Percentiles rank a stretch among this genome's conserved stretches.
Evolutionary conservation across 768 basidiomycete species (phyloP).

Genomic region (Boletus sp.): DNA sequence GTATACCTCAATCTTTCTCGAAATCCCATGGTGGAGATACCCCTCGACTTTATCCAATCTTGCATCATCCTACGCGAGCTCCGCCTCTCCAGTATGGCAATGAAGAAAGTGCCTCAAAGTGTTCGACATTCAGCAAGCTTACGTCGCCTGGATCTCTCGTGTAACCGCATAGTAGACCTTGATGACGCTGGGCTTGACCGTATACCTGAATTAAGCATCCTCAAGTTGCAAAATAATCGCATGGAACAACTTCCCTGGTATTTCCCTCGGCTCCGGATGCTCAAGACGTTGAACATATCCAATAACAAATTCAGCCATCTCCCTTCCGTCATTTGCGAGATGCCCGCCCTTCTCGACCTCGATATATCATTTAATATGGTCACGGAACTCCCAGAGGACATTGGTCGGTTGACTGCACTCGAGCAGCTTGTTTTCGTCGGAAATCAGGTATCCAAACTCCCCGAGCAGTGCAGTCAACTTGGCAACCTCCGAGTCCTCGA

Average conservation of each 20-base stretch:
- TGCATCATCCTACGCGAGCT: slow-evolving; percentile 83
- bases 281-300: slow-evolving; percentile 85
- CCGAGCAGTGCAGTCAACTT: slow-evolving; percentile 55
- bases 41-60: slow-evolving; percentile 91
- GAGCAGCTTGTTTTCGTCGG: slow-evolving; percentile 80
- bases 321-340: slow-evolving; percentile 70
- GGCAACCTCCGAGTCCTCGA: slow-evolving; percentile 68
- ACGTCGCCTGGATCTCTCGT: slow-evolving; percentile 81
- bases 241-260: slow-evolving; percentile 83
- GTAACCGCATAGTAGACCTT: slow-evolving; percentile 86
- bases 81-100: slow-evolving; percentile 84
- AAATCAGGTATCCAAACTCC: slow-evolving; percentile 74
- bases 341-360: slow-evolving; percentile 74
- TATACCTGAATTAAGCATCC: slow-evolving; percentile 61
- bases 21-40: slow-evolving; percentile 95
- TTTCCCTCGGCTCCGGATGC: slow-evolving; percentile 67
- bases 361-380: slow-evolving; percentile 96
- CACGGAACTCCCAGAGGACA: slow-evolving; percentile 71
- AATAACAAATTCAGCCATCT: slow-evolving; percentile 88
- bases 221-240: slow-evolving; percentile 88
- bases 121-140: slow-evolving; percentile 73
- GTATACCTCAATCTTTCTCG: slow-evolving; percentile 83
- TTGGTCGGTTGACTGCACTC: slow-evolving; percentile 65
- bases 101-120: slow-evolving; percentile 88
- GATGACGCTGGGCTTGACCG: slow-evolving; percentile 81